A percentile compares a stretch with the other conserved stretches of the same genome.
Evolutionary conservation across 352 stramenopile genomes (phyloP).

Genomic region (Pythium sukuiense): DNA sequence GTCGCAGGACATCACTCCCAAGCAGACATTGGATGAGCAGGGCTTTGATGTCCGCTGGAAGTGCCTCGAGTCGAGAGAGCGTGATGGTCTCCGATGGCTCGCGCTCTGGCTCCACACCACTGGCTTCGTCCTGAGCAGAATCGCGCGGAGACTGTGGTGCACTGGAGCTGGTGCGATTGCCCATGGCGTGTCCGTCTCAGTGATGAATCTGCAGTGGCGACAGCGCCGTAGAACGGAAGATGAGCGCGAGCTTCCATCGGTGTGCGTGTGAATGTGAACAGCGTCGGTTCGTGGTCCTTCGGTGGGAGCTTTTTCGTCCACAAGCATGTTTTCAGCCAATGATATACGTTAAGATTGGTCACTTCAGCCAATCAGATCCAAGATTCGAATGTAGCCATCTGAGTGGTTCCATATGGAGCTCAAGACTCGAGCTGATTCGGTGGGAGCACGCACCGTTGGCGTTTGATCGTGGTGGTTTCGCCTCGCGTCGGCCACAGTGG

Average conservation of each 20-base stretch:
- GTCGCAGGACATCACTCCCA: constrained; percentile 27
- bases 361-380: neutral
- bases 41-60: constrained; percentile 16
- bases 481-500: neutral
- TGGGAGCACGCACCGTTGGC: neutral
- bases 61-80: neutral
- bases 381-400: constrained; percentile 5
- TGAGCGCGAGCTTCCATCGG: neutral
- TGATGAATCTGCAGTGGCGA: neutral
- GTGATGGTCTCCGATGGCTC: neutral
- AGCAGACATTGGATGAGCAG: constrained; percentile 23
- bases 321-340: neutral
- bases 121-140: neutral
- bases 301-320: neutral
- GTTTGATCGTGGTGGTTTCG: neutral
- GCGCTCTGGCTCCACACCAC: neutral
- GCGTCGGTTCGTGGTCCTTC: neutral
- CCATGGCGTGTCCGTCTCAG: neutral
- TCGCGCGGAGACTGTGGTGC: neutral
- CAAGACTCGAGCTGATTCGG: neutral
- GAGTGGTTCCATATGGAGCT: neutral
- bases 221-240: neutral
- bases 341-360: neutral
- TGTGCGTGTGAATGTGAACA: neutral
- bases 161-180: neutral